Evolutionary conservation across 108 stramenopile genomes (phyloP).

Genomic region (Nannochloropsis salina): DNA sequence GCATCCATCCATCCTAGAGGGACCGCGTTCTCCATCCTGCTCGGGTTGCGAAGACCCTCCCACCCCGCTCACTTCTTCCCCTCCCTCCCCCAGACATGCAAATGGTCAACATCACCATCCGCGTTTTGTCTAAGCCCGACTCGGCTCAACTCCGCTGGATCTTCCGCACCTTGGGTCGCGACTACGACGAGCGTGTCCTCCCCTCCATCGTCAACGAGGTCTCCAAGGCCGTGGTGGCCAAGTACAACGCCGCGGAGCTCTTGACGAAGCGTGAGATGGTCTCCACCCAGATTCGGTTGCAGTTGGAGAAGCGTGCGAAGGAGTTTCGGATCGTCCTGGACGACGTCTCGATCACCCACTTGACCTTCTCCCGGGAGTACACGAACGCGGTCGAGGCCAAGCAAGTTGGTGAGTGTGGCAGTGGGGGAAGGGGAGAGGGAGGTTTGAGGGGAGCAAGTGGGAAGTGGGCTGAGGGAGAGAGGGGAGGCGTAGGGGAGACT

Average conservation of each 20-base stretch:
- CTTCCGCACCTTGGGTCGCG: constrained; percentile 80
- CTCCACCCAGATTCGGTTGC: constrained; percentile 63
- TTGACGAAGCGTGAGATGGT: constrained; percentile 97
- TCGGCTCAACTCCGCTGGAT: constrained; percentile 79
- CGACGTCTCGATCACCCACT: constrained; percentile 98
- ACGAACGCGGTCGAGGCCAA: constrained; percentile 98
- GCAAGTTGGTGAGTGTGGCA: constrained; percentile 71
- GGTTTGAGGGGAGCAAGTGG: neutral
- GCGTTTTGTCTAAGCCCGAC: constrained; percentile 94
- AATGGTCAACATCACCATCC: constrained; percentile 97
- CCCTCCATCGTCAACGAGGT: constrained; percentile 99
- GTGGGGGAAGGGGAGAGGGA: neutral
- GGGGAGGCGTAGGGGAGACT: neutral
- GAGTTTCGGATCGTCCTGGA: constrained; percentile 77
- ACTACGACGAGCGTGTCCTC: constrained; percentile 96
- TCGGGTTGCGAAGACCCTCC: too few species aligned
- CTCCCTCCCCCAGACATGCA: constrained; percentile 70
- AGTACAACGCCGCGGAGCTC: constrained; percentile 97
- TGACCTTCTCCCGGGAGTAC: constrained; percentile 96
- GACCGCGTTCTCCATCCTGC: too few species aligned
- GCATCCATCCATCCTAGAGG: neutral
- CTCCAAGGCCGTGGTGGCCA: constrained; percentile 96
- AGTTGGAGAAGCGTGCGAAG: constrained; percentile 69
- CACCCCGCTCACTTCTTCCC: constrained; percentile 2
- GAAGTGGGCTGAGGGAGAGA: neutral